These are phyloP conservation scores for Penicillium pancosmium DNA, from an alignment of 495 filamentous ascomycete species.

Conservation along the genomic window DNA sequence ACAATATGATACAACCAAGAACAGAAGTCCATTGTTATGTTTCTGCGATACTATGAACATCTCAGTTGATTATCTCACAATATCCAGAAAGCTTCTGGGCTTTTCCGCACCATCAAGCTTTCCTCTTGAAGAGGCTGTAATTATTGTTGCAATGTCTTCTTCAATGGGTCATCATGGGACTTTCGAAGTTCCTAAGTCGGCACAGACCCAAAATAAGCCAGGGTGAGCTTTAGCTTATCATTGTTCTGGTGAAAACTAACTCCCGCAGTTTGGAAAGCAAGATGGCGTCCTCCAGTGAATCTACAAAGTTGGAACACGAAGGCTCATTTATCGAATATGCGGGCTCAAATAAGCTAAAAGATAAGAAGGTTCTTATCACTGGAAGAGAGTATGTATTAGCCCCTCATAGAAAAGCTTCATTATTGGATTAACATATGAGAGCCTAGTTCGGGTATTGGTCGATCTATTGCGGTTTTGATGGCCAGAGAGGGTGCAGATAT, in stretches of 20 bases:
- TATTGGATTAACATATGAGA: background rate
- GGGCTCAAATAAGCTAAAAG: constrained; percentile 49
- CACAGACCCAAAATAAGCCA: constrained; percentile 31
- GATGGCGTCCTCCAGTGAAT: constrained; percentile 25
- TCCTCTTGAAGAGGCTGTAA: background rate
- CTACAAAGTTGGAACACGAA: constrained; percentile 31
- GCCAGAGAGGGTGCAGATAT: constrained; percentile 56
- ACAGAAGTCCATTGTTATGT: too few relatives aligned
- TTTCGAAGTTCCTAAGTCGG: constrained; percentile 26
- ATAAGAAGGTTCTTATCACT: constrained; percentile 52
- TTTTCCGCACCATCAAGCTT: background rate
- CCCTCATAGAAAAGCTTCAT: background rate
- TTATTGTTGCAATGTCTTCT: constrained; percentile 20
- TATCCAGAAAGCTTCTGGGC: background rate
- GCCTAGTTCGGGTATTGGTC: constrained; percentile 52
- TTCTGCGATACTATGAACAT: too few relatives aligned
- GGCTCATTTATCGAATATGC: constrained; percentile 43
- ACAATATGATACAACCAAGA: constrained; percentile 17
- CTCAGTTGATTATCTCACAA: too few relatives aligned
- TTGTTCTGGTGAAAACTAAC: background rate
- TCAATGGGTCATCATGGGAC: constrained; percentile 24
- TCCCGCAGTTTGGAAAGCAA: constrained; percentile 25
- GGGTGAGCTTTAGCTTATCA: background rate
- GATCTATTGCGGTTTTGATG: constrained; percentile 56
- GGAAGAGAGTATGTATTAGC: constrained; percentile 51